Percentiles rank a stretch among this genome's conserved stretches.
phyloP scores from a whole-genome alignment of 176 grass and related monocot species.

The Rhynchospora pubera region DNA sequence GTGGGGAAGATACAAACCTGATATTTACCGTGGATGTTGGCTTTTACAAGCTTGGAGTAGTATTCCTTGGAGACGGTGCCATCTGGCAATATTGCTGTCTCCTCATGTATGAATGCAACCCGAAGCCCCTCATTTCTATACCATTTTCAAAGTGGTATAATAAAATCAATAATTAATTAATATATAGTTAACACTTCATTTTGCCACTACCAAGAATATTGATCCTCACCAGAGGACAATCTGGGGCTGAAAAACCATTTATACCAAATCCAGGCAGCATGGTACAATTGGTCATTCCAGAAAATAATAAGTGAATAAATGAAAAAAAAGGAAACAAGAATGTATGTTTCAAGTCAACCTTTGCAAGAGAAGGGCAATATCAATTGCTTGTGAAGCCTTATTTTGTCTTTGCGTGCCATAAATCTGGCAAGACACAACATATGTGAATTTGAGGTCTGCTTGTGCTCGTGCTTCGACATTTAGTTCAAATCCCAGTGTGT shows the following conservation, averaged over 20 bases:
- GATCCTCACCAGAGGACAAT: background rate
- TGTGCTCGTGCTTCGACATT: slow-evolving; percentile 74
- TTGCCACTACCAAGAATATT: background rate
- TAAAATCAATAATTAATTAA: background rate
- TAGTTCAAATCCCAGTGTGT: slow-evolving; percentile 70
- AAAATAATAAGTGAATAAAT: slow-evolving; percentile 2
- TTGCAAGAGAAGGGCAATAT: slow-evolving; percentile 90
- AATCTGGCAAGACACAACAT: slow-evolving; percentile 97
- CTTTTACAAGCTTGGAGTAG: slow-evolving; percentile 90
- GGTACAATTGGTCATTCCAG: background rate
- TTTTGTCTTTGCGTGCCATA: slow-evolving; percentile 96
- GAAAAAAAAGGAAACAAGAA: background rate
- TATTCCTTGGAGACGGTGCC: slow-evolving; percentile 52
- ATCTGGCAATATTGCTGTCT: slow-evolving; percentile 33
- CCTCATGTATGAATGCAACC: slow-evolving; percentile 95
- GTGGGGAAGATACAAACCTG: slow-evolving; percentile 44
- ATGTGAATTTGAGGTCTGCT: slow-evolving; percentile 97
- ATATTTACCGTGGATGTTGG: slow-evolving; percentile 88
- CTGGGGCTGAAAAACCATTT: background rate
- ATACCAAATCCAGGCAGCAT: background rate
- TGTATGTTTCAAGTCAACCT: slow-evolving; percentile 33
- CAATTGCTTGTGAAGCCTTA: slow-evolving; percentile 65
- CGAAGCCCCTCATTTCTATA: slow-evolving; percentile 91
- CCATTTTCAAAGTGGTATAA: slow-evolving; percentile 1
- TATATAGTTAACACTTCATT: background rate